Conservation (phyloP, 805 yeast species). For the Kluyveromyces starmeri region DNA sequence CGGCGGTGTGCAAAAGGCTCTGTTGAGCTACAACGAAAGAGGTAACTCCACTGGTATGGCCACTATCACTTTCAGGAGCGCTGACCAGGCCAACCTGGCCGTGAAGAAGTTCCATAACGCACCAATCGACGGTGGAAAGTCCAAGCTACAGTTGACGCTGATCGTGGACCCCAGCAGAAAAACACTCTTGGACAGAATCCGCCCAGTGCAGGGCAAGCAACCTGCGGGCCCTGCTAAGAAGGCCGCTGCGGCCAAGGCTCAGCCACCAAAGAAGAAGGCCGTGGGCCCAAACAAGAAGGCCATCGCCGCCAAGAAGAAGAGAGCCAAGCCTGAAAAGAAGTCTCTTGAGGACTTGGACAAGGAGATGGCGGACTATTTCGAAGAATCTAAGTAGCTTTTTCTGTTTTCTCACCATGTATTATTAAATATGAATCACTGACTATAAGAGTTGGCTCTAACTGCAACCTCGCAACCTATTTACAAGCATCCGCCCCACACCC, state of each 20-base stretch:
- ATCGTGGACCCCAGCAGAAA: constrained; percentile 75
- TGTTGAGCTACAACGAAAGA: constrained; percentile 71
- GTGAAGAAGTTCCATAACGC: constrained; percentile 83
- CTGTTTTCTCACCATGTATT: no score
- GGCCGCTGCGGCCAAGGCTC: constrained; percentile 9
- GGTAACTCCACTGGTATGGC: constrained; percentile 92
- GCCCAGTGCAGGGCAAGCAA: constrained; percentile 24
- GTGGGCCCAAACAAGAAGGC: constrained; percentile 29
- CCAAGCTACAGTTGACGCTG: constrained; percentile 69
- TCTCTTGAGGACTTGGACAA: constrained; percentile 91
- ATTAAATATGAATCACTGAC: no score
- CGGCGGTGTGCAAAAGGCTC: constrained; percentile 71
- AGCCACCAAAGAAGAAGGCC: constrained; percentile 7
- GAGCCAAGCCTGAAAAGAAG: constrained; percentile 44
- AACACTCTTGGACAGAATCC: constrained; percentile 70
- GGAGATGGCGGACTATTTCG: constrained; percentile 95
- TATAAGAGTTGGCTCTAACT: no score
- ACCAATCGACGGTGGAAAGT: constrained; percentile 81
- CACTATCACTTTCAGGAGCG: constrained; percentile 64
- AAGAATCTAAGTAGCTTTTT: constrained; percentile 27
- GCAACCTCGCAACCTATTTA: no score
- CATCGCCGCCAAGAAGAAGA: constrained; percentile 30
- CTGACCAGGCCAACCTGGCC: constrained; percentile 67
- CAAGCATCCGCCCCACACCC: no score
- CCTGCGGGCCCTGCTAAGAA: constrained; percentile 1